phyloP scores from a whole-genome alignment of 23 red algal species.

The Gracilaria gracilis region DNA sequence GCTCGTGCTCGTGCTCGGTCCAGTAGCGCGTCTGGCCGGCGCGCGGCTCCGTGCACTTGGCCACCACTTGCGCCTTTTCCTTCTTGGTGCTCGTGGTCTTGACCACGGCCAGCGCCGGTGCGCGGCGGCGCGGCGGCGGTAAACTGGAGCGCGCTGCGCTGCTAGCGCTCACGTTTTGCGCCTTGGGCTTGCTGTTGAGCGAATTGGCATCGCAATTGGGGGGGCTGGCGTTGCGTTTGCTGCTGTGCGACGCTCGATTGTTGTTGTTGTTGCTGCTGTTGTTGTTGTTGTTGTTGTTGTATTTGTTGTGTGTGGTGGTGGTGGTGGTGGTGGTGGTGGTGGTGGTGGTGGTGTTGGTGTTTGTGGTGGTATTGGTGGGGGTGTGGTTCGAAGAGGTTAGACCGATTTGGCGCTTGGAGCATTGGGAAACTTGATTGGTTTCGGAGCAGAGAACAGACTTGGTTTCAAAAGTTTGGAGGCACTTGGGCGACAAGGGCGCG shows the following conservation, averaged over 20 bases:
- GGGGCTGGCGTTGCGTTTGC: slow-evolving; percentile 9
- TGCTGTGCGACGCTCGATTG: neutral
- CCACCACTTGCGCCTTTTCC: slow-evolving; percentile 30
- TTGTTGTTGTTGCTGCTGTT: neutral
- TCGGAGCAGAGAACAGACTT: slow-evolving; percentile 16
- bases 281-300: slow-evolving; percentile 1
- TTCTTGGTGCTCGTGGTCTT: slow-evolving; percentile 59
- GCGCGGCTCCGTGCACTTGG: slow-evolving; percentile 58
- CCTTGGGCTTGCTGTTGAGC: no score
- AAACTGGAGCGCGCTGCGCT: no score
- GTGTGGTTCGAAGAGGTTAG: neutral
- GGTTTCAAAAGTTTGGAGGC: neutral
- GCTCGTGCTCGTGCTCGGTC: slow-evolving; percentile 88
- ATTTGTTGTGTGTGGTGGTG: neutral
- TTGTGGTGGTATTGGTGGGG: no score
- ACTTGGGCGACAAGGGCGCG: neutral
- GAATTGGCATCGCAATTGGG: no score
- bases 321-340: neutral
- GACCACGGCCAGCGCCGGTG: slow-evolving; percentile 15
- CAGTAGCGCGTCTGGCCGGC: slow-evolving; percentile 86
- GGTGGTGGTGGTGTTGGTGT: no score
- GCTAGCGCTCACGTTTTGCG: no score
- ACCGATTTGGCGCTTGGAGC: slow-evolving; percentile 7
- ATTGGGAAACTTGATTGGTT: neutral
- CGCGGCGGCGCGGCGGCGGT: neutral